These are phyloP conservation scores for Botrytis sinoallii DNA, from an alignment of 2,329 filamentous ascomycete genomes.

Conservation along the genomic window DNA sequence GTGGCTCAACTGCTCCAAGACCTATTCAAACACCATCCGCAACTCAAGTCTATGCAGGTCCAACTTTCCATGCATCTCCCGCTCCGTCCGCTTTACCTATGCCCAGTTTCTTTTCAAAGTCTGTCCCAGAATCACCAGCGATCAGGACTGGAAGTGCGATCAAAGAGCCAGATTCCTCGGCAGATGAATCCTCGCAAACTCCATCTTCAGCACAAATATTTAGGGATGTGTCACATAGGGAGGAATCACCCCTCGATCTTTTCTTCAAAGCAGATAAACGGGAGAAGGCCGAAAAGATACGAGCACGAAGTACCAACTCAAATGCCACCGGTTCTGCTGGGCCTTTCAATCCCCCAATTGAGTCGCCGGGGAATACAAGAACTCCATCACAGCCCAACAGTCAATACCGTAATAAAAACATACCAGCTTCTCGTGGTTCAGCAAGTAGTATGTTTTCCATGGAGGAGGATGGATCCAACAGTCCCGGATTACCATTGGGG, in stretches of 20 bases:
- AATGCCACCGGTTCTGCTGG: constrained; percentile 44
- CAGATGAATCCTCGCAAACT: constrained; percentile 39
- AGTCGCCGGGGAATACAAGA: constrained; percentile 40
- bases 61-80: constrained; percentile 92
- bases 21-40: constrained; percentile 44
- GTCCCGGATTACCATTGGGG: constrained; percentile 52
- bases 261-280: constrained; percentile 86
- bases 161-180: constrained; percentile 42
- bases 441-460: constrained; percentile 60
- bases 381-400: constrained; percentile 32
- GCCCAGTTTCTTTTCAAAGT: constrained; percentile 81
- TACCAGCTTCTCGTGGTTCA: constrained; percentile 45
- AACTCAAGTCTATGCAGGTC: constrained; percentile 67
- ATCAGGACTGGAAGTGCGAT: constrained; percentile 44
- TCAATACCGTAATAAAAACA: constrained; percentile 40
- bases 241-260: constrained; percentile 80
- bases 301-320: constrained; percentile 53
- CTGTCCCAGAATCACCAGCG: constrained; percentile 62
- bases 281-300: constrained; percentile 72
- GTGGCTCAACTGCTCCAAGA: constrained; percentile 39
- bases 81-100: constrained; percentile 87
- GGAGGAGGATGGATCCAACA: constrained; percentile 63
- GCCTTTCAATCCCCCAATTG: constrained; percentile 52
- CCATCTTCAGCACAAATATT: constrained; percentile 49
- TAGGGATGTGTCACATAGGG: constrained; percentile 51